Evolutionary conservation across 2,329 filamentous ascomycete genomes (phyloP), one percentile per base, ranked within the genome.

Genomic region (Grosmannia penicillata): DNA sequence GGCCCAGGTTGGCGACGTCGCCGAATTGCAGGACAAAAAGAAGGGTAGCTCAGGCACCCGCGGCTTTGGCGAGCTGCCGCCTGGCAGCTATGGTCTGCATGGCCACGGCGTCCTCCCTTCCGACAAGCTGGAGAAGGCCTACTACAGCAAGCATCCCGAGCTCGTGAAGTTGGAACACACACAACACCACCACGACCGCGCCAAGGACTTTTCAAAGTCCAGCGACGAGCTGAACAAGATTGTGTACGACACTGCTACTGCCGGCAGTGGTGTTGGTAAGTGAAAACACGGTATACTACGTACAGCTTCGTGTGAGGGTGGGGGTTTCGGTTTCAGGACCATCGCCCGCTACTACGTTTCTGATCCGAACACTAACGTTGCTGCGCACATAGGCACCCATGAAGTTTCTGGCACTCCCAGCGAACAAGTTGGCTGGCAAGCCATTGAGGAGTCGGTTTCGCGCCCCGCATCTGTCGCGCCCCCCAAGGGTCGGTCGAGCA

Each of bases 121-220:
- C 40, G 83, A 93, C 59, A 84, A 80, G 53, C 82, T 96, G 29
- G 85, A 94, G 51, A 83, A 82, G 61, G 82, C 82, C 21, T 95
- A 93, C 71, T 93, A 91, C 53, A 75, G 85, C 51, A 95, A 91
- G 60, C 86, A 94, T 52, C 89, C 89, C 0, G 83, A 95, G 47
- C 66, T 80, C 23, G 68, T 72, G 39, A 75, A 80, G 54, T 84
- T 89, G 57, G 83, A 87, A 53, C 72, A 76, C 47, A 74, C 65
- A 22, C 62, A 61, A 9, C 63, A 68, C 31, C 59, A 73, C 22
- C 61, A 70, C 41, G 70, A 73, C 38, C 68, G 71, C 40, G 63
- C 66, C 45, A 65, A 65, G 45, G 82, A 91, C 53, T 93, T 81
- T 62, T 83, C 85, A 40, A 72, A 93, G 75, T 91, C 82, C 59